Evolutionary conservation across 2,329 filamentous ascomycete species (phyloP), one percentile per base, ranked within the genome.

Genomic region (Arthroderma uncinatum): DNA sequence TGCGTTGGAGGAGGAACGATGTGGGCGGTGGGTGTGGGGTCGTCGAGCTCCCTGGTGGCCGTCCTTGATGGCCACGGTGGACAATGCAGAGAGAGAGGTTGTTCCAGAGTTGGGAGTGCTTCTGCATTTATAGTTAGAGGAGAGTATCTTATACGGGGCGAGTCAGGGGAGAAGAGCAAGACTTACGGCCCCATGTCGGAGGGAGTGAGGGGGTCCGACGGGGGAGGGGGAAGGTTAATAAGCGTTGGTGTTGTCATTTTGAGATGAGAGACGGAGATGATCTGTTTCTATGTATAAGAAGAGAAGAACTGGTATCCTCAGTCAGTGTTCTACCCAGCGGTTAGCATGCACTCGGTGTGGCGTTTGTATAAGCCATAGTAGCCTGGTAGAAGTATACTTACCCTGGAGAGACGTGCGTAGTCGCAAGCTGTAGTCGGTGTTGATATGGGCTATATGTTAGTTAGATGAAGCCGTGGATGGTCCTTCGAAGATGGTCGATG

Each of bases 51-150:
- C 92, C 60, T 89, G 87, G 68, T 96, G 89, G 64, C 92, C 92
- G 69, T 97, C 92, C 73, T 96, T 95, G 78, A 95, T 95, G 54
- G 92, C 92, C 10, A 89, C 93, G 16, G 92, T 96, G 14, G 89
- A 95, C 52, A 97, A 81, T 40, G 90, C 85, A 25, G 89, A 95
- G 66, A 97, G 85, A 54, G 90, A 94, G 10, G 91, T 96, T 2
- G 89, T 94, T 40, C 87, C 86, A 63, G 89, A 95, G 63, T 93
- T 96, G 2, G 92, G 92, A 2, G 92, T 97, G 66, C 92, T 91
- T 62, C 89, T 95, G 62, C 14, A 10, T 39, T 21, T 30, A 36
- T 52, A 10, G 54, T 25, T 25, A 30, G 19, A 53, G 48, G 14
- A 42, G 25, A n/a, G 42, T 4, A 50, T 58, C 23, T 57, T 59